A percentile compares a stretch with the other conserved stretches of the same genome.
Conservation (phyloP, 768 basidiomycete species). For the Pseudohyphozyma bogoriensis region DNA sequence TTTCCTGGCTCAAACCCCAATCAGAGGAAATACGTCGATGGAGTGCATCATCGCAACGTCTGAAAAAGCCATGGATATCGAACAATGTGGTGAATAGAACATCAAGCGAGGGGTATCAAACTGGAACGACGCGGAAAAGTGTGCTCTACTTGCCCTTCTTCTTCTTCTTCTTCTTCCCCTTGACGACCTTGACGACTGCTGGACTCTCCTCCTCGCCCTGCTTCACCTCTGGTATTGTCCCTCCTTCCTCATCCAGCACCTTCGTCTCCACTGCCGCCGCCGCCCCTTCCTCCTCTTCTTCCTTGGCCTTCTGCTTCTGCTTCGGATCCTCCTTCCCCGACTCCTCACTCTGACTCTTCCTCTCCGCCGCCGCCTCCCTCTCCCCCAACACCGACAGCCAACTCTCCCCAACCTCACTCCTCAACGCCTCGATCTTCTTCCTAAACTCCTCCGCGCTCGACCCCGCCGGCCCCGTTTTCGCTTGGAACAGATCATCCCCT, state of each 20-base stretch:
- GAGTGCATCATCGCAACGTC: too few relatives aligned
- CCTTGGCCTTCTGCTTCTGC: neutral
- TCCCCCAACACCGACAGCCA: constrained; percentile 79
- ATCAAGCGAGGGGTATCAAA: too few relatives aligned
- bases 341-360: constrained; percentile 2
- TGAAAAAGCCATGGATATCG: too few relatives aligned
- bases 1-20: too few relatives aligned
- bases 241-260: neutral
- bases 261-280: neutral
- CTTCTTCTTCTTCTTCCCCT: constrained; percentile 22
- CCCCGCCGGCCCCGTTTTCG: constrained; percentile 33
- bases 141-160: constrained; percentile 17
- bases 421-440: constrained; percentile 65
- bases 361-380: constrained; percentile 37
- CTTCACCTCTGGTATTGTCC: neutral
- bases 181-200: constrained; percentile 14
- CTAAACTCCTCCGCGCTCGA: constrained; percentile 58
- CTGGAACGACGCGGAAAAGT: too few relatives aligned
- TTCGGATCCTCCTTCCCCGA: neutral
- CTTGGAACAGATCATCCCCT: too few relatives aligned
- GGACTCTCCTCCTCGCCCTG: constrained; percentile 1
- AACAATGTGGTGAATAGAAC: too few relatives aligned
- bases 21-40: too few relatives aligned
- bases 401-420: constrained; percentile 78
- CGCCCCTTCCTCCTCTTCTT: neutral